Conservation (phyloP, 257 asterid species). For the Dorcoceras hygrometricum region DNA sequence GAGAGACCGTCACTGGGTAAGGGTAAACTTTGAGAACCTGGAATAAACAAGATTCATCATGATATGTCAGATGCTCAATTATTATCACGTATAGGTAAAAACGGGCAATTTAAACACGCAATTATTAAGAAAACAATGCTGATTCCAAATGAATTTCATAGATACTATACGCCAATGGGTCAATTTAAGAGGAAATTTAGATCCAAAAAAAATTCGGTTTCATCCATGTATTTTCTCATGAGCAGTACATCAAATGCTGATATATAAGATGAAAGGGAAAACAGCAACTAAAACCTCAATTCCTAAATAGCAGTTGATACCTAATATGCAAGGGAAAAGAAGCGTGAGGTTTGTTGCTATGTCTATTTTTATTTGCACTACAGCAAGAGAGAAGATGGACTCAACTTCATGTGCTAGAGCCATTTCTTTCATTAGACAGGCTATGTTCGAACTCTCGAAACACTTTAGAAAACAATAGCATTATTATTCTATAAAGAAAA, state of each 20-base stretch:
- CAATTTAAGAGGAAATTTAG: not conserved
- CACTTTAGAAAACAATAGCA: no score
- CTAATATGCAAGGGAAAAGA: slow-evolving; percentile 2
- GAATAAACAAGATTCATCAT: slow-evolving; percentile 16
- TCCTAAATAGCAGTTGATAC: not conserved
- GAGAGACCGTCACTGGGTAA: slow-evolving; percentile 68
- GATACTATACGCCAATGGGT: no score
- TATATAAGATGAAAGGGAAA: not conserved
- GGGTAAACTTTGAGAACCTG: slow-evolving; percentile 78
- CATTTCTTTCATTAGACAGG: not conserved
- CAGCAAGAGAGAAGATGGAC: not conserved
- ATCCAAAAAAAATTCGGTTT: not conserved
- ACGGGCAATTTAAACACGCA: slow-evolving; percentile 1
- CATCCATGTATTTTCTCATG: not conserved
- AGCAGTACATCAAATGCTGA: slow-evolving; percentile 12
- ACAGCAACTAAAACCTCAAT: not conserved
- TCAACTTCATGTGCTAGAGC: not conserved
- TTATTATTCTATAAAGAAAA: no score
- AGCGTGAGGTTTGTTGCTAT: not conserved
- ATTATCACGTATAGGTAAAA: slow-evolving; percentile 6
- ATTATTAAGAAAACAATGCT: not conserved
- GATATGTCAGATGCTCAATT: slow-evolving; percentile 11
- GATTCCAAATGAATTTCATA: not conserved
- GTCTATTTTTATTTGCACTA: not conserved
- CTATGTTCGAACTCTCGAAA: no score